Base-by-base conservation (phyloP, 306 rosid genomes). In the Medicago truncatula region DNA sequence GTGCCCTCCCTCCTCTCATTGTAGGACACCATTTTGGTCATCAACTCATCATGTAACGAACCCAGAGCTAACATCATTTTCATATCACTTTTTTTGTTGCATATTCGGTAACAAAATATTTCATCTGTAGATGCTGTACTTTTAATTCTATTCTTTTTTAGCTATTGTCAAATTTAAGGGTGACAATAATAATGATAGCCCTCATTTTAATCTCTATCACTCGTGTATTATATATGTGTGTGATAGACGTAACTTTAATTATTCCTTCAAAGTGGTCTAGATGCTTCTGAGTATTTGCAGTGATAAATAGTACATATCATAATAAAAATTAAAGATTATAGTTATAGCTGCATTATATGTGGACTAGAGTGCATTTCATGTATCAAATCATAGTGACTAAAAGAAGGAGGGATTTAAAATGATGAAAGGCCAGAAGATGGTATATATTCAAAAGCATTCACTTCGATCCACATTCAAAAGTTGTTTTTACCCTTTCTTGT, bases 391-490 rank as follows among this genome's bases (percentile, higher is more conserved):
- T 47, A 71, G 12, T 57, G 73, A 78, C 67, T 44, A 73, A 64
- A 46, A 76, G 31, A 72, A 70, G 18, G 25, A 46, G 31, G 17
- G 64, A 49, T 66, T 43, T 43, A 43, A 43, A 43, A 13, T 9
- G 49, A 43, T 43, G 49, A 3, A 44, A 44, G 2, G n/a, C 13
- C 13, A 44, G n/a, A 74, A 71, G 59, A 75, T 20, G 16, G 63
- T 36, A 79, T 36, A 79, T 70, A 61, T 76, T 82, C 76, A 74
- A 80, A 68, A 79, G 77, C 85, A 59, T 76, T 52, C 70, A 67
- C 74, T 67, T 76, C n/a, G n/a, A n/a, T n/a, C 83, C 70, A 38
- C 79, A 58, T 84, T 82, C 75, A 74, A 84, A 79, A 79, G 81
- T 41, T 73, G 75, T 74, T 53, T 74, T 44, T 39, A 1, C 31